Percentiles rank a stretch among this genome's conserved stretches.
These are phyloP conservation scores for Plasmodium yoelii DNA, from an alignment of 169 alveolate species.

Conservation along the genomic window DNA sequence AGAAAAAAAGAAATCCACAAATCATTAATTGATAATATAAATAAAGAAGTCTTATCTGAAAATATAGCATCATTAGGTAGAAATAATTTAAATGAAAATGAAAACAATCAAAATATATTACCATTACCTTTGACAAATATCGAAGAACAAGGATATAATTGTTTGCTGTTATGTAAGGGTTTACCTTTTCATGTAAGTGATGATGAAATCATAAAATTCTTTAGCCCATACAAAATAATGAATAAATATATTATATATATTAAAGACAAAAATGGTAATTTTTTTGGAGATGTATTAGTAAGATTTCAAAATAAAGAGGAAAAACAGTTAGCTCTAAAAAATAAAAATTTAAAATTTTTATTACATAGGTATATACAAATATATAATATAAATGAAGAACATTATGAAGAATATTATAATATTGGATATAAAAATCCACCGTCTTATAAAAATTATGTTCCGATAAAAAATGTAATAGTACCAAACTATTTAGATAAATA, in stretches of 20 bases:
- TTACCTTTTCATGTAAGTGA: conserved; percentile 60
- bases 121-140: conserved; percentile 50
- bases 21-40: conserved; percentile 56
- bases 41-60: conserved; percentile 45
- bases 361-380: conserved; percentile 74
- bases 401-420: conserved; percentile 72
- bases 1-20: conserved; percentile 58
- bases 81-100: conserved; percentile 16
- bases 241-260: conserved; percentile 65
- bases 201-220: conserved; percentile 34
- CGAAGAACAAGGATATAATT: conserved; percentile 27
- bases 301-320: conserved; percentile 68
- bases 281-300: conserved; percentile 73
- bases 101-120: conserved; percentile 11
- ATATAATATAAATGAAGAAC: conserved; percentile 65
- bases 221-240: conserved; percentile 58
- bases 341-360: conserved; percentile 67
- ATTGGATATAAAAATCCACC: conserved; percentile 77
- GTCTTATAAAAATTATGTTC: conserved; percentile 73
- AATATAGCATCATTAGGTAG: conserved; percentile 20
- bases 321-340: conserved; percentile 58
- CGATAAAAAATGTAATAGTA: conserved; percentile 57
- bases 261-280: conserved; percentile 70
- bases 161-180: conserved; percentile 70
- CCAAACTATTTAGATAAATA: conserved; percentile 1